Base-by-base conservation (phyloP, 805 yeast genomes). In the Zygosaccharomyces bailii region DNA sequence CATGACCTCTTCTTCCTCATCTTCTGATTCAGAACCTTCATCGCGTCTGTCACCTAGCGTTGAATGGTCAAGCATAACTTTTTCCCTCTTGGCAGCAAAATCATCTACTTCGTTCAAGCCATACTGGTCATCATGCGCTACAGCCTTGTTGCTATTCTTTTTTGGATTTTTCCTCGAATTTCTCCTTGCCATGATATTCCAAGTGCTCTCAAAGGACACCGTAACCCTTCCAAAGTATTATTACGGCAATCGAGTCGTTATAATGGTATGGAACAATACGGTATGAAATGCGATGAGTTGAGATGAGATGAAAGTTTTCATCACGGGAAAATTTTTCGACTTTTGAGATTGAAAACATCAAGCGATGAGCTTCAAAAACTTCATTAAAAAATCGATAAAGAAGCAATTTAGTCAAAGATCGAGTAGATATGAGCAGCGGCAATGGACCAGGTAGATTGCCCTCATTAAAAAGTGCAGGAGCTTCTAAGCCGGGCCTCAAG, bases 31-130 rank as follows among this genome's bases (percentile, higher is more conserved):
- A 21, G 70, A 68, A 11, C 65, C 72, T 5, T 67, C 71, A 3
- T 67, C 71, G 2, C 64, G 67, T 5, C 60, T 50, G 9, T 67
- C 61, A 17, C 66, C 66, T 21, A 75, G 63, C 0, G 80, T 82
- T 0, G 87, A 85, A 29, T 76, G 70, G 1, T 77, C 79, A 29
- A 82, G 65, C 38, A 82, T 55, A 8, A 80, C 59, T 56, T 76
- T 73, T 55, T 83, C 88, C 53, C 70, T 71, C 42, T 75, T 77
- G 5, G 76, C 74, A 50, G 79, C 80, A 62, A 83, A 84, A 8
- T 76, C 78, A 55, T 84, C 91, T 7, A 84, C 81, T 53, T 84
- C 90, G 60, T 80, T 79, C 23, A 76, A 58, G 1, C 79, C 85
- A 49, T 75, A 67, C 4, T 62, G 56, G 42, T 69, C 66, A 10